Conservation (phyloP, 345 rosid genomes). For the Populus nigra region DNA sequence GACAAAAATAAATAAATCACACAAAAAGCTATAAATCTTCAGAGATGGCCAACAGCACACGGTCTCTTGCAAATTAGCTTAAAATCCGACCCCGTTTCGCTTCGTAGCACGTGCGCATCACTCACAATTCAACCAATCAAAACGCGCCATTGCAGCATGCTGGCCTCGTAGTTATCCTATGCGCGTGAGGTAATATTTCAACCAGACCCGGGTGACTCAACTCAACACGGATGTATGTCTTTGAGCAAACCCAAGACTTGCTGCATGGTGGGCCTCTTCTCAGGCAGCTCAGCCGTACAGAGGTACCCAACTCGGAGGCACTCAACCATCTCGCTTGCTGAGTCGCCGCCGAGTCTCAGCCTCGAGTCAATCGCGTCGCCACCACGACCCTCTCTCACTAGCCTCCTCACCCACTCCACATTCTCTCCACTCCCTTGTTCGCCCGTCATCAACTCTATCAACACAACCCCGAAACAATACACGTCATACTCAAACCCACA, state of each 20-base stretch:
- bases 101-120: background rate
- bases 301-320: conserved; percentile 74
- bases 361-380: conserved; percentile 61
- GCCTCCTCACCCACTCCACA: conserved; percentile 49
- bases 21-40: background rate
- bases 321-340: conserved; percentile 71
- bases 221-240: conserved; percentile 47
- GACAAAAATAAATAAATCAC: background rate
- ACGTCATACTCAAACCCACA: conserved; percentile 51
- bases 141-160: background rate
- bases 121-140: no score
- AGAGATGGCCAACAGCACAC: conserved; percentile 5
- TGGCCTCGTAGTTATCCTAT: background rate
- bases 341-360: conserved; percentile 47
- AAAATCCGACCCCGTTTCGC: background rate
- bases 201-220: background rate
- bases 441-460: conserved; percentile 77
- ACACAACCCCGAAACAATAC: conserved; percentile 62
- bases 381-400: conserved; percentile 66
- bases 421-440: conserved; percentile 52
- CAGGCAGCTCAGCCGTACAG: conserved; percentile 77
- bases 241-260: conserved; percentile 85
- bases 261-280: conserved; percentile 87
- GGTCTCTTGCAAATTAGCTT: conserved; percentile 3
- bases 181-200: background rate